Percentiles rank a stretch among this genome's conserved stretches.
Conservation (phyloP, 2,329 filamentous ascomycete genomes). For the Exophiala sideris region DNA sequence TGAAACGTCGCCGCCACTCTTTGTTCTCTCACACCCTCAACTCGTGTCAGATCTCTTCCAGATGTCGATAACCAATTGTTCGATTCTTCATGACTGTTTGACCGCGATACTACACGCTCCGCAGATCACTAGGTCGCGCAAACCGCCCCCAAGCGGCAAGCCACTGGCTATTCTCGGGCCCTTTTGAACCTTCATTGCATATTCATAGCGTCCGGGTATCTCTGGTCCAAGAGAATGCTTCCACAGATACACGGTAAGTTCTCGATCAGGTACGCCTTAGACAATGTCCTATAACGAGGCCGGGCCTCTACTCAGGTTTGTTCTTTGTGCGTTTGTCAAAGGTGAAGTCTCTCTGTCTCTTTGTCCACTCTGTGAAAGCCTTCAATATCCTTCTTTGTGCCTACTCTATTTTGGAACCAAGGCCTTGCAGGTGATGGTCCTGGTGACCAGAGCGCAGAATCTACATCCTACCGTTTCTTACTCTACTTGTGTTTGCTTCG, state of each 20-base stretch:
- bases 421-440: background rate
- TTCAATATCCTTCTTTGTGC: slow-evolving; percentile 14
- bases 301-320: background rate
- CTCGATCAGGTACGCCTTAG: background rate
- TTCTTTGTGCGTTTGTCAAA: slow-evolving; percentile 17
- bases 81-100: slow-evolving; percentile 8
- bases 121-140: slow-evolving; percentile 15
- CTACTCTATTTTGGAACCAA: slow-evolving; percentile 14
- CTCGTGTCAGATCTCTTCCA: slow-evolving; percentile 9
- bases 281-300: slow-evolving; percentile 12
- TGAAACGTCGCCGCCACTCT: slow-evolving; percentile 23
- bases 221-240: slow-evolving; percentile 7
- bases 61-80: slow-evolving; percentile 18
- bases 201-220: slow-evolving; percentile 10
- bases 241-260: background rate
- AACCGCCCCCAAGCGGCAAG: slow-evolving; percentile 13
- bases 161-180: slow-evolving; percentile 26
- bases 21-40: slow-evolving; percentile 2
- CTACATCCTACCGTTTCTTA: background rate
- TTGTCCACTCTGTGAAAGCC: slow-evolving; percentile 19
- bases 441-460: slow-evolving; percentile 5
- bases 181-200: slow-evolving; percentile 9
- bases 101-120: slow-evolving; percentile 6
- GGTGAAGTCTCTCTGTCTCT: slow-evolving; percentile 13
- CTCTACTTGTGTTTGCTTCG: background rate